phyloP scores from a whole-genome alignment of 1,284 basidiomycete species.

The Fomitopsis palustris region DNA sequence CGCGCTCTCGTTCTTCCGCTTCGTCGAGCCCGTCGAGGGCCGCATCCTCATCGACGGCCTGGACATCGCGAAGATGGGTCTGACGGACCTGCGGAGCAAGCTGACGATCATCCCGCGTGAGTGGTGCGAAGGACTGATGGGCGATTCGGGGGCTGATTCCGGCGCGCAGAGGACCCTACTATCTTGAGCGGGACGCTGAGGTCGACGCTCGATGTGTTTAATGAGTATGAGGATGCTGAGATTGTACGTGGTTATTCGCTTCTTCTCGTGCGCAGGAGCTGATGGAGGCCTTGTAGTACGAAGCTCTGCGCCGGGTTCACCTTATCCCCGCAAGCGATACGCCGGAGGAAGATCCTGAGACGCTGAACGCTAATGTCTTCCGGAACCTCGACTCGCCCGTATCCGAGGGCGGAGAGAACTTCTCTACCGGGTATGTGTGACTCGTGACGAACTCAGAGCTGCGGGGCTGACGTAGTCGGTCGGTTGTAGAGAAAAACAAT shows the following conservation, averaged over 20 bases:
- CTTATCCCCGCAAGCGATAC: slow-evolving; percentile 65
- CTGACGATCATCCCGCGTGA: slow-evolving; percentile 92
- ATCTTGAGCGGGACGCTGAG: slow-evolving; percentile 87
- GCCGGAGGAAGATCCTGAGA: slow-evolving; percentile 46
- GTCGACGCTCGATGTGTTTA: slow-evolving; percentile 87
- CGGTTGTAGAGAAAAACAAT: slow-evolving; percentile 67
- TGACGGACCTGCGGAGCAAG: slow-evolving; percentile 80
- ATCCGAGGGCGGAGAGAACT: slow-evolving; percentile 91
- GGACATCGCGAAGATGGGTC: slow-evolving; percentile 83
- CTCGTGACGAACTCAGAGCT: not conserved
- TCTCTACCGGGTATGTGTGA: slow-evolving; percentile 72
- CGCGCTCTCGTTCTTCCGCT: slow-evolving; percentile 93
- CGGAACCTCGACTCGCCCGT: slow-evolving; percentile 82
- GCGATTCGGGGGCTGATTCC: not conserved
- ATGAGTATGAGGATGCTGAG: slow-evolving; percentile 83
- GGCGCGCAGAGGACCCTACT: slow-evolving; percentile 78
- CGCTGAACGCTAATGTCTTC: slow-evolving; percentile 82
- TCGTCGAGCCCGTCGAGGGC: slow-evolving; percentile 86
- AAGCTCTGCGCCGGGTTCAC: slow-evolving; percentile 85
- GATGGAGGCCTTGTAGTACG: slow-evolving; percentile 49
- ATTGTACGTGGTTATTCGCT: slow-evolving; percentile 52
- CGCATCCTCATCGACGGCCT: slow-evolving; percentile 85
- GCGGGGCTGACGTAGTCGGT: not conserved
- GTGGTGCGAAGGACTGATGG: slow-evolving; percentile 20
- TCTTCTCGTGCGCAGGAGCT: not conserved